Conservation (phyloP, 2,329 filamentous ascomycete species). For the Apiospora arundinis region DNA sequence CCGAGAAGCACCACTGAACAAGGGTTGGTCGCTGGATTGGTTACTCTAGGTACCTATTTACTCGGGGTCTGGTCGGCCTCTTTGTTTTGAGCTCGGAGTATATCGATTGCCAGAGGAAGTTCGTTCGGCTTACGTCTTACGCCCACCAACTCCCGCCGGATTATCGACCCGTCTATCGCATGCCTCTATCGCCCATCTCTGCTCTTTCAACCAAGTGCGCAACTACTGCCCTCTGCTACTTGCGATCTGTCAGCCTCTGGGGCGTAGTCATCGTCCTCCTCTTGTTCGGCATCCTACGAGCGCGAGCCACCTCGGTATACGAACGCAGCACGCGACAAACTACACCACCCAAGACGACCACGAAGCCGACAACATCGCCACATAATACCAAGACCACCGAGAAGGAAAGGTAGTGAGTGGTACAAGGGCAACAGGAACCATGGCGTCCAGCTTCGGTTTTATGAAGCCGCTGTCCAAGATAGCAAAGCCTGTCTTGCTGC, state of each 20-base stretch:
- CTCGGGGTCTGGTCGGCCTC: too few relatives aligned
- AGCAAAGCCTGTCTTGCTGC: conserved; percentile 48
- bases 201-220: conserved; percentile 49
- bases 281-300: conserved; percentile 42
- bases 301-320: conserved; percentile 31
- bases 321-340: background rate
- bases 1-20: background rate
- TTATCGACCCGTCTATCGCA: background rate
- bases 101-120: background rate
- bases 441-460: conserved; percentile 37
- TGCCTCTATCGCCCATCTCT: conserved; percentile 8
- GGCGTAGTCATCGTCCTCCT: conserved; percentile 46
- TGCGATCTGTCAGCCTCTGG: conserved; percentile 51
- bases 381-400: conserved; percentile 1
- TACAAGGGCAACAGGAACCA: conserved; percentile 25
- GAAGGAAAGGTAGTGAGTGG: conserved; percentile 21
- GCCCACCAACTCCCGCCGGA: background rate
- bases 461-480: conserved; percentile 30
- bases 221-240: conserved; percentile 48
- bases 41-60: too few relatives aligned
- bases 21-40: background rate
- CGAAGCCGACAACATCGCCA: background rate
- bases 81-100: background rate
- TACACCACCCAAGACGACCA: background rate
- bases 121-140: background rate